Evolutionary conservation across 495 filamentous ascomycete genomes (phyloP).

Genomic region (Apodospora peruviana): DNA sequence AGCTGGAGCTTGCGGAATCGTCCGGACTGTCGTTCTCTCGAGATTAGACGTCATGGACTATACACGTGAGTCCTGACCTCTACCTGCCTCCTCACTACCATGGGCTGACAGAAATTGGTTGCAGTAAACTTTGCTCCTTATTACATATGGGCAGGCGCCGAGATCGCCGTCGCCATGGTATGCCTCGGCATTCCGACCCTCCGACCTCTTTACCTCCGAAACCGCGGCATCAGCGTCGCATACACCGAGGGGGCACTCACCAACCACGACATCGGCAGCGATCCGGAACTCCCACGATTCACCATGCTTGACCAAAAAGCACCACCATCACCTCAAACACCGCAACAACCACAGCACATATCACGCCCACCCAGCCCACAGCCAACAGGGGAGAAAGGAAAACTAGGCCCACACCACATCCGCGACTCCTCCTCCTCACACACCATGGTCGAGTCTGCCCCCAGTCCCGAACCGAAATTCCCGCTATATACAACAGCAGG

Average conservation of each 20-base stretch:
- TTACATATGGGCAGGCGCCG: constrained; percentile 36
- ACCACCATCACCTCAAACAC: neutral
- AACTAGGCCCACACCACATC: too few species aligned
- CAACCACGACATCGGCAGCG: constrained; percentile 2
- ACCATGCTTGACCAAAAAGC: constrained; percentile 21
- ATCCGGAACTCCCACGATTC: constrained; percentile 24
- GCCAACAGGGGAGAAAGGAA: neutral
- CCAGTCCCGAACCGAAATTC: constrained; percentile 7
- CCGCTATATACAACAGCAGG: neutral
- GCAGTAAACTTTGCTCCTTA: constrained; percentile 35
- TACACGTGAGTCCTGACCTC: constrained; percentile 23
- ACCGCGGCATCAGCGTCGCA: constrained; percentile 15
- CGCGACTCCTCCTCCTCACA: constrained; percentile 21
- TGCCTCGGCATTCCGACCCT: constrained; percentile 36
- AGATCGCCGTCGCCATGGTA: constrained; percentile 35
- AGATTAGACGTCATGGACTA: constrained; percentile 30
- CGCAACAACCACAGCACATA: neutral
- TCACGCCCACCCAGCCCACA: neutral
- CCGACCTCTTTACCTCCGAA: constrained; percentile 30
- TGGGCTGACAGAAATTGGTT: neutral
- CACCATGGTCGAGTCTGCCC: constrained; percentile 14
- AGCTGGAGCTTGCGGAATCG: constrained; percentile 35
- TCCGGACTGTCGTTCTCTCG: constrained; percentile 32
- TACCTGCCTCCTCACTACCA: neutral
- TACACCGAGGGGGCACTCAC: constrained; percentile 14